Evolutionary conservation across 1,284 basidiomycete species (phyloP).

Genomic region (Grifola frondosa): DNA sequence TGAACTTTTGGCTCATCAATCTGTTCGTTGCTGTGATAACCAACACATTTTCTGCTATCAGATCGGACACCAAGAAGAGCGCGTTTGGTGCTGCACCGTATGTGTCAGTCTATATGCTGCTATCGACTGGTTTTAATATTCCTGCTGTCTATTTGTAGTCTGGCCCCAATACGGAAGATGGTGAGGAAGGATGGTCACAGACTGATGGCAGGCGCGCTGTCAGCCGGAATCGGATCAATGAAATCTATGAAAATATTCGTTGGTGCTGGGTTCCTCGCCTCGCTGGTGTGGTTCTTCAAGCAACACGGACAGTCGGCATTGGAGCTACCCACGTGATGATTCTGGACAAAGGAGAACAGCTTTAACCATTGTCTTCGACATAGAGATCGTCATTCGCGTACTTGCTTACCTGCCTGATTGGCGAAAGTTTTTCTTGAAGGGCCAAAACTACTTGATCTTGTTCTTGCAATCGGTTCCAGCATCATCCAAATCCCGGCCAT

Average conservation of each 20-base stretch:
- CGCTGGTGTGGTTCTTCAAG: constrained; percentile 75
- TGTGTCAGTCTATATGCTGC: constrained; percentile 16
- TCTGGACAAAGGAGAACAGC: constrained; percentile 68
- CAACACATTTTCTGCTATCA: constrained; percentile 90
- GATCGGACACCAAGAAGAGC: constrained; percentile 86
- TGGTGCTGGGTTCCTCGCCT: constrained; percentile 84
- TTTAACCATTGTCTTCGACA: constrained; percentile 83
- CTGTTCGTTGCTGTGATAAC: constrained; percentile 96
- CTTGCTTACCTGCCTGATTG: constrained; percentile 79
- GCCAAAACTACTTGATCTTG: constrained; percentile 78
- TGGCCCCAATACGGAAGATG: constrained; percentile 49
- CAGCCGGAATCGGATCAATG: constrained; percentile 49
- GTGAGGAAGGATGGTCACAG: constrained; percentile 58
- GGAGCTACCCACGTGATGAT: constrained; percentile 45
- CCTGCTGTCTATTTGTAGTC: constrained; percentile 30
- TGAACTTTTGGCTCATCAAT: constrained; percentile 96
- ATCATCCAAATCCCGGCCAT: constrained; percentile 89
- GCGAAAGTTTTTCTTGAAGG: constrained; percentile 72
- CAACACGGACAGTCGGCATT: constrained; percentile 65
- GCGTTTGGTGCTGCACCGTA: constrained; percentile 87
- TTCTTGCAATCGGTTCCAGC: constrained; percentile 78
- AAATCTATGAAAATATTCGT: constrained; percentile 59
- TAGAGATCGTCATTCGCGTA: constrained; percentile 85
- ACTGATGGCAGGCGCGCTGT: constrained; percentile 44
- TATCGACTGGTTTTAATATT: not conserved